Evolutionary conservation across 306 rosid species (phyloP), one percentile per base, ranked within the genome.

Genomic region (Hippophae tibetana): DNA sequence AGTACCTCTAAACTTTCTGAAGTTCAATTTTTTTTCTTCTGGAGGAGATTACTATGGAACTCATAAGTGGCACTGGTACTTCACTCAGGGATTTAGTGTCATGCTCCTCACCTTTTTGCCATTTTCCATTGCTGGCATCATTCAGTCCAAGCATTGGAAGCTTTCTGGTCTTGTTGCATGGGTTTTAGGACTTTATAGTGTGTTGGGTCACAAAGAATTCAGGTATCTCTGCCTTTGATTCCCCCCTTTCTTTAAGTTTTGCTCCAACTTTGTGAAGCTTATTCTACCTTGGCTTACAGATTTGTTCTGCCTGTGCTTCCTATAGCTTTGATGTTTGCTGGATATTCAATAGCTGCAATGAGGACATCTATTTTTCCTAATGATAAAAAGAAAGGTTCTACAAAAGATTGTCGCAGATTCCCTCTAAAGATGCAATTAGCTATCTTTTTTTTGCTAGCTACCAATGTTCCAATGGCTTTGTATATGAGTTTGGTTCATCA

Each of bases 41-140:
- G 98, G 95, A 9, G 98, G 96, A 82, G 96, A 92, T 67, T 85
- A 83, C 68, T 92, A 92, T 72, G 98, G 98, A 79, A 92, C 96
- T 72, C 98, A 92, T 78, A 61, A 63, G 72, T 87, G 98, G 98
- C 93, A 92, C 84, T 92, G 99, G 99, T 92, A 92, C 88, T 81
- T 92, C 76, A 85, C 87, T 70, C 90, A 85, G 80, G 99, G 93
- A 69, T 92, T 92, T 75, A 25, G 84, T 0, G 96, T 79, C 74
- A 87, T 92, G 89, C 64, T 92, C 68, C 78, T 92, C 72, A 72
- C 86, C 31, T 77, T 81, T 81, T 60, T 88, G 64, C 99, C 99
- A 58, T 85, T 87, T 75, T 85, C 82, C 46, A 56, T 85, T 52
- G 85, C 82, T 61, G 99, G 99, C 64, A 80, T 88, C 41, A 44